Percentiles rank a stretch among this genome's conserved stretches.
These are phyloP conservation scores for Lasiosphaeriaceae sp. DNA, from an alignment of 495 filamentous ascomycete genomes.

Conservation along the genomic window DNA sequence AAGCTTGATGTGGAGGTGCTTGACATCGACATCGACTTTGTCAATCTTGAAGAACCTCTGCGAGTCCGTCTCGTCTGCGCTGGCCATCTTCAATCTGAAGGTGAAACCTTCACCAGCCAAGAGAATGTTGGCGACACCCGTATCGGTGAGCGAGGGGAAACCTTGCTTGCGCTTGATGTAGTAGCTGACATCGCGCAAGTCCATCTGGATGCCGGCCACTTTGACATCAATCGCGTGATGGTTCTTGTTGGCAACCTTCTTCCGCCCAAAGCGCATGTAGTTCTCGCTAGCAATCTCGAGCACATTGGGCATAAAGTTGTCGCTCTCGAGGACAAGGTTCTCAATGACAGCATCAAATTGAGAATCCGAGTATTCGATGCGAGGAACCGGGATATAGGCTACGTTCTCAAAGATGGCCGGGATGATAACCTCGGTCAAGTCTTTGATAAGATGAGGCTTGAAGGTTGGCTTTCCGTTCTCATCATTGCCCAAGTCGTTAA, in stretches of 20 bases:
- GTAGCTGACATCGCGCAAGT: slow-evolving; percentile 84
- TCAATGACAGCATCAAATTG: slow-evolving; percentile 86
- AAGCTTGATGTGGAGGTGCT: slow-evolving; percentile 83
- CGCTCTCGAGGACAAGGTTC: slow-evolving; percentile 91
- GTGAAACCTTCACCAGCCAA: slow-evolving; percentile 83
- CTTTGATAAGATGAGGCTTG: slow-evolving; percentile 88
- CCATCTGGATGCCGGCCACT: slow-evolving; percentile 85
- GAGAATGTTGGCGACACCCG: slow-evolving; percentile 85
- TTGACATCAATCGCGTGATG: slow-evolving; percentile 80
- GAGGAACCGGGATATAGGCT: slow-evolving; percentile 88
- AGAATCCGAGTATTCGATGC: slow-evolving; percentile 87
- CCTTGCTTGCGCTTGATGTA: slow-evolving; percentile 95
- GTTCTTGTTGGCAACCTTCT: slow-evolving; percentile 66
- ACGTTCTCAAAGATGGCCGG: slow-evolving; percentile 81
- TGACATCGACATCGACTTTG: slow-evolving; percentile 78
- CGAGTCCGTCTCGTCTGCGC: slow-evolving; percentile 68
- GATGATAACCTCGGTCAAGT: slow-evolving; percentile 80
- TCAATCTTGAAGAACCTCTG: slow-evolving; percentile 92
- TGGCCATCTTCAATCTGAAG: slow-evolving; percentile 88
- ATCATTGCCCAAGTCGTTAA: slow-evolving; percentile 76
- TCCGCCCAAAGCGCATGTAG: slow-evolving; percentile 93
- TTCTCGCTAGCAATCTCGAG: slow-evolving; percentile 89
- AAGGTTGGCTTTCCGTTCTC: slow-evolving; percentile 79
- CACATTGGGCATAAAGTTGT: slow-evolving; percentile 95
- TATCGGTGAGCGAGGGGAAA: slow-evolving; percentile 86